Percentiles rank a stretch among this genome's conserved stretches.
Conservation (phyloP, 2,329 filamentous ascomycete genomes). For the Cercospora sp. region DNA sequence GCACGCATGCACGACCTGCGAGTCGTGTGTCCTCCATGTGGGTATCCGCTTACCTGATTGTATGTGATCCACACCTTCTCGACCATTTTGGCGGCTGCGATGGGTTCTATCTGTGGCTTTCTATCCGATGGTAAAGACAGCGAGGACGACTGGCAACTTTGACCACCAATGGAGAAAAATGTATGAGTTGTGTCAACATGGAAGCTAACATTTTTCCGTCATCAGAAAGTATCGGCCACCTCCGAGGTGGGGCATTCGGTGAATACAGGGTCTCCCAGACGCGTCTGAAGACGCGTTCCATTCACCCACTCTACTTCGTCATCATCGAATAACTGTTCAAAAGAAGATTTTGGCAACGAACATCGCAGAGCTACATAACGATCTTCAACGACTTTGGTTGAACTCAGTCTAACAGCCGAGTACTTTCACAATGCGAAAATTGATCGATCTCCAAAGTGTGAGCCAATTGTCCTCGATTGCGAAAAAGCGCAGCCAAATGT, state of each 20-base stretch:
- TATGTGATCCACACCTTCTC: slow-evolving; percentile 31
- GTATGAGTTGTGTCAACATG: neutral
- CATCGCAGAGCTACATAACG: neutral
- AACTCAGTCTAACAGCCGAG: neutral
- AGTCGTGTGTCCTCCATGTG: slow-evolving; percentile 1
- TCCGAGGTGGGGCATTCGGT: slow-evolving; percentile 2
- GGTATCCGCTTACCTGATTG: slow-evolving; percentile 27
- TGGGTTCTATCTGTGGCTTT: slow-evolving; percentile 2
- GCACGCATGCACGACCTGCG: neutral
- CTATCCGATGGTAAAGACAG: neutral
- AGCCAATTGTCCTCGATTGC: neutral
- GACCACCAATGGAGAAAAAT: neutral
- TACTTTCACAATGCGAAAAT: neutral
- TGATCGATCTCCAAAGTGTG: no score
- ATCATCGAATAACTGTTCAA: neutral
- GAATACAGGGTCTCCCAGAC: neutral
- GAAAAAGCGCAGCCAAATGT: neutral
- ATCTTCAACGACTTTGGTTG: neutral
- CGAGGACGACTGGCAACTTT: neutral
- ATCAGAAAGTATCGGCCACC: neutral
- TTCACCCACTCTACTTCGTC: neutral
- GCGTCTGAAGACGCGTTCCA: neutral
- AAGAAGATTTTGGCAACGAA: neutral
- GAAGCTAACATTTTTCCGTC: slow-evolving; percentile 6
- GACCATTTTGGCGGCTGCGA: slow-evolving; percentile 21